Evolutionary conservation across 2,329 filamentous ascomycete species (phyloP), one percentile per base, ranked within the genome.

Genomic region (Neofusicoccum sp.): DNA sequence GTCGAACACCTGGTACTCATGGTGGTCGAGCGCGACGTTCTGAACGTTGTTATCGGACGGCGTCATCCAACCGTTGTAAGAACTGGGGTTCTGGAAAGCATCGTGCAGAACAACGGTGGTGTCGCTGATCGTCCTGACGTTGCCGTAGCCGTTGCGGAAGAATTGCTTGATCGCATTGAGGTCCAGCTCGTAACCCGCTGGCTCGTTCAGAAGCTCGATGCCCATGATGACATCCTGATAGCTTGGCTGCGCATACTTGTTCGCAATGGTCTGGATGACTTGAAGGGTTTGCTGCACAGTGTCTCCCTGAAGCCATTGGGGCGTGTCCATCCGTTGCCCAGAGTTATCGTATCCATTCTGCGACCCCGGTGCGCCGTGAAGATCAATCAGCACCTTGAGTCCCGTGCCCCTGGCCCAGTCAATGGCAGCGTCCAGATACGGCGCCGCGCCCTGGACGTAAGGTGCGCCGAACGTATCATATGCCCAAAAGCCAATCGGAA

Each of bases 1-100:
- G 64, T 78, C 80, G 75, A 90, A 90, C 64, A 87, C 80, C 71
- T 89, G 84, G 71, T 90, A 91, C 70, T 90, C 86, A 71, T 91
- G 88, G 64, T 88, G 86, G 70, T 91, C 88, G 66, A 91, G 75
- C 49, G 84, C 83, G 44, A 89, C 82, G 50, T 84, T 83, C 48
- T 82, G 77, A 3, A 81, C 77, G 66, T 80, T 78, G 66, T 80
- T 76, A 69, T 84, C 81, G 0, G 76, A 47, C 6, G 50, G 33
- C 2, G 79, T 84, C 68, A 89, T 79, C 73, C 85, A 86, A 4
- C 81, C 84, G 68, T 90, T 90, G 84, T 85, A 90, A 6, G 77
- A 79, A 48, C 75, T 80, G 0, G 84, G 80, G 1, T 78, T 68
- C 31, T 79, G 73, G 75, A 88, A 87, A 3, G 79, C 85, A 66